These are phyloP conservation scores for Pleurotus pulmonarius DNA, from an alignment of 768 basidiomycete genomes.

Conservation along the genomic window DNA sequence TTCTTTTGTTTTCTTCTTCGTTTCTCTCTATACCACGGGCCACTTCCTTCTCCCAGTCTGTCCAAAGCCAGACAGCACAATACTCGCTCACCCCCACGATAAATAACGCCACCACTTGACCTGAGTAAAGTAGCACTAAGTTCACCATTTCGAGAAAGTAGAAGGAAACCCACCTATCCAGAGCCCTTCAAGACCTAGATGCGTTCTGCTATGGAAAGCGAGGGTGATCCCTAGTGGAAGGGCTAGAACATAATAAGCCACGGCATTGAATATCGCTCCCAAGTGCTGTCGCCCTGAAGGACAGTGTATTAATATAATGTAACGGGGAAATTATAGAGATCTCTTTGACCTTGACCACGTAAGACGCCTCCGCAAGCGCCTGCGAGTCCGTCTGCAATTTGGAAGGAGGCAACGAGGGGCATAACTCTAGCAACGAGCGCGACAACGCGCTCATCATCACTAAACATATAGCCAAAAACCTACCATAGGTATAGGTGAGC, in stretches of 20 bases:
- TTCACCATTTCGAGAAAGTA: constrained; percentile 22
- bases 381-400: constrained; percentile 76
- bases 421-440: constrained; percentile 60
- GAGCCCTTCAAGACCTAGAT: constrained; percentile 59
- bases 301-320: not conserved
- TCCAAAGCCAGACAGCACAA: constrained; percentile 49
- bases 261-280: constrained; percentile 68
- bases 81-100: constrained; percentile 71
- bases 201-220: constrained; percentile 47
- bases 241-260: constrained; percentile 77
- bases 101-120: constrained; percentile 72
- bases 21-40: constrained; percentile 49
- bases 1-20: constrained; percentile 37
- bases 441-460: constrained; percentile 58
- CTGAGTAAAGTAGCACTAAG: constrained; percentile 24
- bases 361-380: constrained; percentile 70
- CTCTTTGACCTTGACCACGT: constrained; percentile 61
- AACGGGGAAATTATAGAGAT: constrained; percentile 18
- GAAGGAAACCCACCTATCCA: constrained; percentile 62
- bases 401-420: constrained; percentile 72
- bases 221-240: constrained; percentile 77
- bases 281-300: constrained; percentile 61
- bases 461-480: constrained; percentile 69
- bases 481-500: constrained; percentile 16
- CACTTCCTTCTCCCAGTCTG: constrained; percentile 65